Evolutionary conservation across 2,329 filamentous ascomycete genomes (phyloP), one percentile per base, ranked within the genome.

Genomic region (Trichophaea hybrida): DNA sequence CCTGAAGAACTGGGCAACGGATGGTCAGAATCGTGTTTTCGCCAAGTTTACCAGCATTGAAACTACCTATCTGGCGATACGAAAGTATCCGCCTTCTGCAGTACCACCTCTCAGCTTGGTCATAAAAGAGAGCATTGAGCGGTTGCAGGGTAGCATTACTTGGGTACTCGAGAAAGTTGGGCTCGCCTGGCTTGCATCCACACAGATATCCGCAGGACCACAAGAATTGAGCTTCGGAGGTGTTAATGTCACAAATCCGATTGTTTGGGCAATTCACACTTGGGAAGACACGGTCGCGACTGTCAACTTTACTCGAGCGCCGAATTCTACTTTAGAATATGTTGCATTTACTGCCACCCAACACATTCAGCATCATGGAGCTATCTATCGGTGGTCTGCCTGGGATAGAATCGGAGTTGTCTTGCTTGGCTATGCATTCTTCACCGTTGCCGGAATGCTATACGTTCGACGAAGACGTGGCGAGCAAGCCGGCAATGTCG

Each of bases 401-500:
- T 62, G 66, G 60, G 82, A 85, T 70, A 76, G 82, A 31, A 72
- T 78, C n/a, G 76, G 83, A 74, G 89, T 91, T 12, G 86, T 95
- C 43, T 68, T 89, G 1, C 78, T 85, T 52, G 93, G 93, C 10
- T 98, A 98, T 70, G 69, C 82, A 0, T 83, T 89, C 51, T 78
- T 95, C 43, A 87, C 84, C 8, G 69, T 86, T 49, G 71, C 86
- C 35, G 88, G 88, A 2, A 82, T 85, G 31, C 74, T 91, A 1
- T 98, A 97, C 70, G 84, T 85, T 32, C 79, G 61, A 35, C 64
- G 66, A 46, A 59, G 64, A 49, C 40, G 44, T 4, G 12, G n/a
- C 24, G 55, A 58, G 1, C 62, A 62, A 57, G 74, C 74, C 32
- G 76, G 76, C 4, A 76, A 75, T 62, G 72, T 80, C 3, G 90